Conservation (phyloP, 1,284 basidiomycete genomes). For the Irpex rosettiformis region DNA sequence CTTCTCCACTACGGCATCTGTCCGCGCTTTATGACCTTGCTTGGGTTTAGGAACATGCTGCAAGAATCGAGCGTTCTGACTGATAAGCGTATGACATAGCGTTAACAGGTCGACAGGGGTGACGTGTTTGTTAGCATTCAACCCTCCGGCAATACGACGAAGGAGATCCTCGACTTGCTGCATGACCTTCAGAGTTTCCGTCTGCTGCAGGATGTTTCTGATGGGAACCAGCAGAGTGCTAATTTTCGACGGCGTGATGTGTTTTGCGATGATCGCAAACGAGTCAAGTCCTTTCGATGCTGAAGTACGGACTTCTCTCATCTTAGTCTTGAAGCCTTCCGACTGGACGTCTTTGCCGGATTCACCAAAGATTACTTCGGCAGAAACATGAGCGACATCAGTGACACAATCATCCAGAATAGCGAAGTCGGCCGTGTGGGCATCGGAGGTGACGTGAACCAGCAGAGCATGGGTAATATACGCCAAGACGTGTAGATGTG, state of each 20-base stretch:
- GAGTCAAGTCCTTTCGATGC: slow-evolving; percentile 81
- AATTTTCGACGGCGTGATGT: slow-evolving; percentile 74
- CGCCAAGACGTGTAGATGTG: slow-evolving; percentile 92
- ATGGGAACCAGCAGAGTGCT: slow-evolving; percentile 79
- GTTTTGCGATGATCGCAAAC: slow-evolving; percentile 77
- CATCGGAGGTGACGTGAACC: slow-evolving; percentile 70
- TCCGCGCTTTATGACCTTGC: slow-evolving; percentile 36
- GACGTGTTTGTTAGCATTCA: slow-evolving; percentile 82
- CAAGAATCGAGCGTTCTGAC: slow-evolving; percentile 85
- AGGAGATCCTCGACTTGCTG: slow-evolving; percentile 87
- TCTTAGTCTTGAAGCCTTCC: slow-evolving; percentile 93
- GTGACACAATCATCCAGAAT: slow-evolving; percentile 77
- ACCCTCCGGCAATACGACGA: slow-evolving; percentile 77
- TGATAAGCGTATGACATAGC: slow-evolving; percentile 88
- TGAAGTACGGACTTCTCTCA: slow-evolving; percentile 84
- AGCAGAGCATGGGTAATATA: slow-evolving; percentile 84
- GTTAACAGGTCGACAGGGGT: slow-evolving; percentile 71
- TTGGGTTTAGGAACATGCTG: slow-evolving; percentile 47
- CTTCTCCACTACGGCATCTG: slow-evolving; percentile 73
- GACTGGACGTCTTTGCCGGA: slow-evolving; percentile 88
- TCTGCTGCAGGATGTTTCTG: slow-evolving; percentile 84
- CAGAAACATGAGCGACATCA: slow-evolving; percentile 78
- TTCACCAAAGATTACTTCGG: slow-evolving; percentile 94
- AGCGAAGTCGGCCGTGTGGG: slow-evolving; percentile 49
- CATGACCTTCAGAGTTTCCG: slow-evolving; percentile 81